phyloP scores from a whole-genome alignment of 2,329 filamentous ascomycete species.

The Cadophora gregata region DNA sequence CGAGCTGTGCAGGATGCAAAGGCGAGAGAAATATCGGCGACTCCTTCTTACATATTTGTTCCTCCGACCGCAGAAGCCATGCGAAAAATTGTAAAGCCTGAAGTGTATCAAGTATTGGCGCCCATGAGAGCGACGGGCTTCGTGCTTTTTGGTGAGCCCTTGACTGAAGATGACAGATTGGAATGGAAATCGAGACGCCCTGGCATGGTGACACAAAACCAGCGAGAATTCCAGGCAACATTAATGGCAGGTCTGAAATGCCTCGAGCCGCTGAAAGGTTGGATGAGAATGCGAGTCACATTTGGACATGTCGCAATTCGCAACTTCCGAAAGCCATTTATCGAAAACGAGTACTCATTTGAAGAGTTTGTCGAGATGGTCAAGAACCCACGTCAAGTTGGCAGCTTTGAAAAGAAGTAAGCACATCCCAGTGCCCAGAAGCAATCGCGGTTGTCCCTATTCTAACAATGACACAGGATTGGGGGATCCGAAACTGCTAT shows the following conservation, averaged over 20 bases:
- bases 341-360: conserved; percentile 27
- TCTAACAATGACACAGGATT: conserved; percentile 27
- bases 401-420: conserved; percentile 41
- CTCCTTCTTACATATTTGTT: conserved; percentile 36
- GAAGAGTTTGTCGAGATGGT: conserved; percentile 40
- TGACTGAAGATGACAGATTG: conserved; percentile 24
- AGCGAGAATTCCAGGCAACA: conserved; percentile 31
- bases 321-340: conserved; percentile 34
- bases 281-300: conserved; percentile 44
- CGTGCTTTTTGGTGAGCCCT: conserved; percentile 29
- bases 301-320: conserved; percentile 40
- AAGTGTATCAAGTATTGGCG: background rate
- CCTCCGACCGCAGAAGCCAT: conserved; percentile 35
- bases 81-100: conserved; percentile 25
- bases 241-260: conserved; percentile 31
- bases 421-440: conserved; percentile 20
- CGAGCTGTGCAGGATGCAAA: conserved; percentile 32
- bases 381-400: conserved; percentile 30
- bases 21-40: conserved; percentile 30
- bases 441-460: background rate
- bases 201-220: conserved; percentile 24
- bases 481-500: conserved; percentile 27
- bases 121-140: conserved; percentile 17
- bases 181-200: conserved; percentile 31
- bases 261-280: conserved; percentile 36